Evolutionary conservation across 1,284 basidiomycete genomes (phyloP).

Genomic region (Cryptococcus sp.): DNA sequence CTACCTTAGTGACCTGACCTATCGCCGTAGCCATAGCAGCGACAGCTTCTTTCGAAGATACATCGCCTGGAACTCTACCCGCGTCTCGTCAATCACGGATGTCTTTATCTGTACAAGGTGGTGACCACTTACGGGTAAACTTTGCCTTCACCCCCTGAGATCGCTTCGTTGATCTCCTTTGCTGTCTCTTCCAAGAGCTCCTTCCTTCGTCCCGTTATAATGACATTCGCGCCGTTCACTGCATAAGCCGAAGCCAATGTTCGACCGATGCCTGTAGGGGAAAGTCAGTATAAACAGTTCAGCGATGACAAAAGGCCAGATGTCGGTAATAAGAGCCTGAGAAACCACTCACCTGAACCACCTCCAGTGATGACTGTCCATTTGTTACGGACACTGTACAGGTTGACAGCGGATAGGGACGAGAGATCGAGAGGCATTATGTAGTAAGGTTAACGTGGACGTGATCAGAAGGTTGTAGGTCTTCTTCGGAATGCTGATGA

Average conservation of each 20-base stretch:
- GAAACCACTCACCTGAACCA: not conserved
- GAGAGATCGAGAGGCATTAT: not conserved
- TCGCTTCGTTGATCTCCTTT: slow-evolving; percentile 21
- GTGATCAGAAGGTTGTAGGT: no score
- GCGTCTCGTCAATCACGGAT: not conserved
- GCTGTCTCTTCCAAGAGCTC: slow-evolving; percentile 34
- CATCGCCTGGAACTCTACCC: slow-evolving; percentile 32
- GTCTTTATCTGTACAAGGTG: no score
- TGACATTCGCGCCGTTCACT: slow-evolving; percentile 41
- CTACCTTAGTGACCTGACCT: slow-evolving; percentile 5
- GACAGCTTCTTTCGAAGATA: slow-evolving; percentile 27
- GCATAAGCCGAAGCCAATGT: slow-evolving; percentile 25
- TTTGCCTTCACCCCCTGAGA: slow-evolving; percentile 4
- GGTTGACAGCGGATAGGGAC: not conserved
- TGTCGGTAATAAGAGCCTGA: no score
- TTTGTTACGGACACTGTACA: not conserved
- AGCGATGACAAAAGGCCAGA: no score
- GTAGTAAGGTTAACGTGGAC: not conserved
- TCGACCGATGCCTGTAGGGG: not conserved
- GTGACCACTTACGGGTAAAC: slow-evolving; percentile 11
- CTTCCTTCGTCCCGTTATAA: slow-evolving; percentile 37
- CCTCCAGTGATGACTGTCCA: not conserved
- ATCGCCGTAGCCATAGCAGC: slow-evolving; percentile 11
- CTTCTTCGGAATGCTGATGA: no score
- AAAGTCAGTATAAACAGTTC: no score